Evolutionary conservation across 2,329 filamentous ascomycete genomes (phyloP).

Genomic region (Cladosporium velox): DNA sequence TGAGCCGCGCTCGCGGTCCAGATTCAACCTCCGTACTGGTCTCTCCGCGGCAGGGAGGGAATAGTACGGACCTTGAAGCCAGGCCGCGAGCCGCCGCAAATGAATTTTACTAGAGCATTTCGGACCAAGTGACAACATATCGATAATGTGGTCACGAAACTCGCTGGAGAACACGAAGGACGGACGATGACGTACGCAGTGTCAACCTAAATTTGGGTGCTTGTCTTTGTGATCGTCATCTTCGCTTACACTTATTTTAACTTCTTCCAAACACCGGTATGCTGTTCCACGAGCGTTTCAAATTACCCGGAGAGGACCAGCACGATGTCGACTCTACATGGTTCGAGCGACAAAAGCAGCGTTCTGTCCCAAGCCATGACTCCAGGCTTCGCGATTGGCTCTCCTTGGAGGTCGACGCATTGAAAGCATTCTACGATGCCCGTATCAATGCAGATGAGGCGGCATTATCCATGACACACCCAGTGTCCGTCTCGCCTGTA

Average conservation of each 20-base stretch:
- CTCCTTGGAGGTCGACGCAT: neutral
- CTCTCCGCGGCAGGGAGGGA: no score
- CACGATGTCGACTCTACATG: neutral
- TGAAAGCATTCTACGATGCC: conserved; percentile 2
- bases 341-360: neutral
- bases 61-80: no score
- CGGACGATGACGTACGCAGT: neutral
- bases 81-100: neutral
- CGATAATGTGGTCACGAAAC: neutral
- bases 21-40: no score
- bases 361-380: neutral
- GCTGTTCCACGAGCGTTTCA: neutral
- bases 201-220: neutral
- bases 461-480: conserved; percentile 1
- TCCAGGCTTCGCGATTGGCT: neutral
- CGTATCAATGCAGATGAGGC: neutral
- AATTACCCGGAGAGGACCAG: neutral
- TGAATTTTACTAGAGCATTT: neutral
- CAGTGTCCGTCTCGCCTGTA: neutral
- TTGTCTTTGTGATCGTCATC: neutral
- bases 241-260: neutral
- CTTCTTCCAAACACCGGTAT: neutral
- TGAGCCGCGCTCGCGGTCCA: no score
- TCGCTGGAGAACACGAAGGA: no score
- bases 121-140: neutral